phyloP scores from a whole-genome alignment of 495 filamentous ascomycete species.

The Aspergillus mulundensis region DNA sequence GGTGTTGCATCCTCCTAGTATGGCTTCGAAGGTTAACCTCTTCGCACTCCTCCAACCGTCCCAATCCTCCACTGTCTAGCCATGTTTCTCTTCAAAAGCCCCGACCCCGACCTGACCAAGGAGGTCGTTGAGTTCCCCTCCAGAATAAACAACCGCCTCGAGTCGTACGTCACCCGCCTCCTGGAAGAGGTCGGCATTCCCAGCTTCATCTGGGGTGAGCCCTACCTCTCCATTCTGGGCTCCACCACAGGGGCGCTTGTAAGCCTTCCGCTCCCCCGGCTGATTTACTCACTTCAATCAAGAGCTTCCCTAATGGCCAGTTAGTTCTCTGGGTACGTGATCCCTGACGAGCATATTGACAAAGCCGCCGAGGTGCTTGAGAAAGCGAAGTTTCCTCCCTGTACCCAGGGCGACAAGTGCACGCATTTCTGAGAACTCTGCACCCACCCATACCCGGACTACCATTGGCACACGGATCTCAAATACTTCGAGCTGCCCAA shows the following conservation, averaged over 20 bases:
- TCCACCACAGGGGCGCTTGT: not conserved
- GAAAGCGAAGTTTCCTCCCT: not conserved
- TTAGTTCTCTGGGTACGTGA: no score
- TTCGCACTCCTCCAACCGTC: no score
- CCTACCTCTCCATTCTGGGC: not conserved
- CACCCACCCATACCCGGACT: not conserved
- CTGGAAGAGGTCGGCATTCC: not conserved
- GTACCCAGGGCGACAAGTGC: not conserved
- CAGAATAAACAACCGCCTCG: not conserved
- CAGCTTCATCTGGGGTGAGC: constrained; percentile 1
- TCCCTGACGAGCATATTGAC: no score
- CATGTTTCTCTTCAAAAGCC: no score
- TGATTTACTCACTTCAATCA: no score
- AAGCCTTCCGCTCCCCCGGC: no score
- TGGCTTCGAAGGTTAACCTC: no score
- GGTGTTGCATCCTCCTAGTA: no score
- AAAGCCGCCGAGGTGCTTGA: not conserved
- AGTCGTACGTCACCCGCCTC: not conserved
- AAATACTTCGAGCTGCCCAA: not conserved
- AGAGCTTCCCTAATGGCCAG: no score
- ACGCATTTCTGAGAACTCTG: not conserved
- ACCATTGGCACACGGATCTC: constrained; percentile 1
- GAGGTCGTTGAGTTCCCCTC: not conserved
- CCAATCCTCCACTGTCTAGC: no score
- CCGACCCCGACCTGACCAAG: no score